Evolutionary conservation across 2,329 filamentous ascomycete species (phyloP).

Genomic region (Aspergillus ochraceoroseus): DNA sequence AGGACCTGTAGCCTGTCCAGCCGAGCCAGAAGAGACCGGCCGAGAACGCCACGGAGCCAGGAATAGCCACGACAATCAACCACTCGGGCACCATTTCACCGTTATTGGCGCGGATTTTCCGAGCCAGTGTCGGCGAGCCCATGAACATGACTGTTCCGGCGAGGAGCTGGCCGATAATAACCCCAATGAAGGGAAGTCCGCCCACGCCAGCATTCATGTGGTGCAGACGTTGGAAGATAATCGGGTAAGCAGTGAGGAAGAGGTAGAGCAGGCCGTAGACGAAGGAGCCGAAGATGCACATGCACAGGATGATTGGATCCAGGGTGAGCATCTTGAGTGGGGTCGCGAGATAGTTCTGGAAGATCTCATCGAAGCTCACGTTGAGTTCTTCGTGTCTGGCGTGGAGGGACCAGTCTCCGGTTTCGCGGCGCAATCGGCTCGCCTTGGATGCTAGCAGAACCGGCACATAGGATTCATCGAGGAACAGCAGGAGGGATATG

Average conservation of each 20-base stretch:
- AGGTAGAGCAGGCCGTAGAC: conserved; percentile 44
- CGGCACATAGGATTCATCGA: conserved; percentile 38
- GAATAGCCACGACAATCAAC: conserved; percentile 46
- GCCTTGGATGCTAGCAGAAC: conserved; percentile 36
- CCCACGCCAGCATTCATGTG: conserved; percentile 40
- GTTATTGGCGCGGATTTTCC: conserved; percentile 34
- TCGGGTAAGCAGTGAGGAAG: conserved; percentile 45
- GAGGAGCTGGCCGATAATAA: conserved; percentile 43
- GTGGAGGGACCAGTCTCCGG: conserved; percentile 34
- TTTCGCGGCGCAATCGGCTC: conserved; percentile 30
- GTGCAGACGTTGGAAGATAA: conserved; percentile 41
- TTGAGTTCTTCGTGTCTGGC: conserved; percentile 26
- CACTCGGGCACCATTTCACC: conserved; percentile 39
- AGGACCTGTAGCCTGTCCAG: conserved; percentile 36
- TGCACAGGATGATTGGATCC: conserved; percentile 38
- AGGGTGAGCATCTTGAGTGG: conserved; percentile 37
- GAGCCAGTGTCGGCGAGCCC: conserved; percentile 40
- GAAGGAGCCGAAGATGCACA: conserved; percentile 28
- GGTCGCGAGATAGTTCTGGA: conserved; percentile 37
- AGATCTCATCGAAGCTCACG: conserved; percentile 31
- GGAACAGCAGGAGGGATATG: conserved; percentile 16
- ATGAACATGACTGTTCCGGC: conserved; percentile 41
- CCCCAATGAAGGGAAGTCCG: conserved; percentile 44
- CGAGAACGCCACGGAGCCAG: conserved; percentile 45
- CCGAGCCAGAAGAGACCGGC: conserved; percentile 44